Conservation (phyloP, 2,329 filamentous ascomycete genomes). For the Aspergillus transmontanensis region DNA sequence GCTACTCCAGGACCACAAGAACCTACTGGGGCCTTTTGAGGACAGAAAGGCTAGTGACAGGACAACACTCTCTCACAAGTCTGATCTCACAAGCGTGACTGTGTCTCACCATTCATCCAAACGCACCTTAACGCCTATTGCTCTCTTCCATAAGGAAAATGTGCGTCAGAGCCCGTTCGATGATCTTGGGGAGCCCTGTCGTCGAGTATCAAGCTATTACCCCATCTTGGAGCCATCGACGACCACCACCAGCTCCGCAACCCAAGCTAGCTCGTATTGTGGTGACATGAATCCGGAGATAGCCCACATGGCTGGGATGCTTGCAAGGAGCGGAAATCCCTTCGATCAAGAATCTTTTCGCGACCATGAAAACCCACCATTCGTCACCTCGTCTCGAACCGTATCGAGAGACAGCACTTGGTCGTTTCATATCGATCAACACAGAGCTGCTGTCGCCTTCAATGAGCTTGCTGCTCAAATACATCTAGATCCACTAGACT, state of each 20-base stretch:
- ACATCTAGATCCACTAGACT: slow-evolving; percentile 23
- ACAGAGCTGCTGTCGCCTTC: slow-evolving; percentile 30
- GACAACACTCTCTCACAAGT: slow-evolving; percentile 33
- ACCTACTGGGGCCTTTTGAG: not conserved
- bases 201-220: slow-evolving; percentile 14
- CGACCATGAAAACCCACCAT: slow-evolving; percentile 18
- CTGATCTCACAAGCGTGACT: slow-evolving; percentile 35
- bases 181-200: slow-evolving; percentile 14
- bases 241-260: slow-evolving; percentile 9
- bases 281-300: slow-evolving; percentile 13
- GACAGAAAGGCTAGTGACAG: slow-evolving; percentile 35
- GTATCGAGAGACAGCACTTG: slow-evolving; percentile 24
- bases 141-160: slow-evolving; percentile 17
- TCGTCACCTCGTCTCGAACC: slow-evolving; percentile 23
- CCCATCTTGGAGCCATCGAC: slow-evolving; percentile 13
- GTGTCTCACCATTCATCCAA: slow-evolving; percentile 38
- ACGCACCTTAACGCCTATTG: slow-evolving; percentile 25
- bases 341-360: not conserved
- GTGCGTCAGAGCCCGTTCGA: slow-evolving; percentile 19
- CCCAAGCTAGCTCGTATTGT: slow-evolving; percentile 18
- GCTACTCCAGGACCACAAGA: slow-evolving; percentile 15
- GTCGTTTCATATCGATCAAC: slow-evolving; percentile 27
- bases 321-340: slow-evolving; percentile 14
- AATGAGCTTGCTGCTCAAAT: slow-evolving; percentile 32
- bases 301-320: not conserved